Base-by-base conservation (phyloP, 176 grass and related monocot species). In the Phoenix dactylifera region DNA sequence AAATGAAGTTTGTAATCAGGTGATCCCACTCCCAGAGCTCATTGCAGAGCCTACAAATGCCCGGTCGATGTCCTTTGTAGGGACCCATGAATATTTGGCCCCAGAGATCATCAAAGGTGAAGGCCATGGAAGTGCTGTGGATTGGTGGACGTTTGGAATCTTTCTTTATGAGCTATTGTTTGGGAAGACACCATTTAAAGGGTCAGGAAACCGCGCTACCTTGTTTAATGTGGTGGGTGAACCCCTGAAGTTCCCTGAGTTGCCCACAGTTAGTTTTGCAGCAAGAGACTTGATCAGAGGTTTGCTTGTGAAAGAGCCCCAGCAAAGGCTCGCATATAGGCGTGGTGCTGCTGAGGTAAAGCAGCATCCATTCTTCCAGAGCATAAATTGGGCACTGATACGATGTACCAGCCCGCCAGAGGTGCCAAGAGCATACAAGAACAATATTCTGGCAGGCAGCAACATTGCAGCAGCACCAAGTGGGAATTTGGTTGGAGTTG, bases 101-200 rank as follows among this genome's bases (percentile, higher is more conserved):
- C 63, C 63, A n/a, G 63, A 65, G 63, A 28, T 65, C 49, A 65
- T 65, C 48, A 65, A 52, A 65, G 63, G 63, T 0, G 63, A 65
- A 52, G 63, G 63, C 15, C 63, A 65, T 52, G 63, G 63, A 26
- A 65, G 63, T 10, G 63, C 63, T 12, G 63, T 65, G 22, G 63
- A 65, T 26, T 65, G 63, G 63, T 65, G 63, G 63, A 26, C 49
- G 3, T 52, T 65, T 26, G 63, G 63, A 16, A 52, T 65, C 16
- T 25, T 65, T 26, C 23, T 65, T 14, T 65, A 65, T 50, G 63
- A 65, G 49, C 63, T 65, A 52, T n/a, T 65, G 49, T 52, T 65
- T 28, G 63, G 63, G 6, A 65, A 65, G 63, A 65, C 63, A 18
- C 63, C 63, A 18, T 65, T 65, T 25, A 52, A 65, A 28, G 63